Evolutionary conservation across 140 eudicot species (phyloP), one percentile per base, ranked within the genome.

Genomic region (Stevia rebaudiana): DNA sequence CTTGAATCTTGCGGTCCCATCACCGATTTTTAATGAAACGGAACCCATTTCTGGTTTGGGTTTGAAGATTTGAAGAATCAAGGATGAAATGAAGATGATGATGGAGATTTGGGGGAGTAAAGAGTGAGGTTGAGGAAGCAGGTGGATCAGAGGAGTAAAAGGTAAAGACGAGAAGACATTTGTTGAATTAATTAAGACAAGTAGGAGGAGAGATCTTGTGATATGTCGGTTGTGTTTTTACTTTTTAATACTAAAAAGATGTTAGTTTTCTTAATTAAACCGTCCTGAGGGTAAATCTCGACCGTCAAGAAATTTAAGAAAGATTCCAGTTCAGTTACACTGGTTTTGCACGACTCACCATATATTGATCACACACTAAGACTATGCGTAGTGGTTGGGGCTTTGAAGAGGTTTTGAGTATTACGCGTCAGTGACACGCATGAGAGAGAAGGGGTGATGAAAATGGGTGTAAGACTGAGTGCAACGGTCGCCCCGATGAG

Each of bases 1-100:
- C 76, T 81, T 92, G 85, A 92, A 92, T 81, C 96, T 88, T 13
- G 95, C 98, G 0, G 98, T 92, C 58, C 98, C 98, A 50, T 92
- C 98, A 8, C 98, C 98, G 22, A 92, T 88, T 61, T 92, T 92
- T 37, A 92, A 72, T 1, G 98, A 92, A 70, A 92, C 98, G 1
- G 96, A 81, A 1, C 98, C 98, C 98, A 92, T 92, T 63, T 72
- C 19, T 42, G 22, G 63, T 46, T 37, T 17, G 18, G 18, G 56
- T 25, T 62, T 63, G 50, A 44, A 61, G 75, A 70, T 70, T 62
- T 63, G 50, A 44, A 61, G 75, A 70, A 63, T 63, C 37, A 24
- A 69, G 35, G 37, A 59, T 39, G n/a, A n/a, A n/a, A n/a, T 6
- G 71, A 10, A 13, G 71, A 71, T 46, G 35, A 1, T 36, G 63